Percentiles rank a stretch among this genome's conserved stretches.
phyloP scores from a whole-genome alignment of 768 basidiomycete genomes.

The Boletellus ananas region DNA sequence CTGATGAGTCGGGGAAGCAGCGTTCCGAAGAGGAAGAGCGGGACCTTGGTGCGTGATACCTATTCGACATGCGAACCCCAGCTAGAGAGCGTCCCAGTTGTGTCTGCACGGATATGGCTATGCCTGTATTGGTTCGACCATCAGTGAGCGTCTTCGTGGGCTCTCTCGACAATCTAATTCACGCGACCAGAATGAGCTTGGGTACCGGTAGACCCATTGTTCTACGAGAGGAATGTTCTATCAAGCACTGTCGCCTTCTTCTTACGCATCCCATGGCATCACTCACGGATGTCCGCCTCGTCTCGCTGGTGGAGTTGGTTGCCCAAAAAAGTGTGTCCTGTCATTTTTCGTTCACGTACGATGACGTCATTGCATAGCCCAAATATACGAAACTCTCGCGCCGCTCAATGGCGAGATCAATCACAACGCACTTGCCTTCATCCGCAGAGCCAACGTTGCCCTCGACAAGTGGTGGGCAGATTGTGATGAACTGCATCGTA shows the following conservation, averaged over 20 bases:
- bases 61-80: not conserved
- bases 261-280: constrained; percentile 84
- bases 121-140: constrained; percentile 97
- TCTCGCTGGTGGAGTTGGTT: constrained; percentile 87
- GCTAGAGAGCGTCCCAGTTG: constrained; percentile 47
- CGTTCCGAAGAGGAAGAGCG: constrained; percentile 80
- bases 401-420: constrained; percentile 85
- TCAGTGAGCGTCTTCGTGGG: constrained; percentile 53
- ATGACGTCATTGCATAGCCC: constrained; percentile 48
- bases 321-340: constrained; percentile 75
- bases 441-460: constrained; percentile 80
- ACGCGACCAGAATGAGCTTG: constrained; percentile 68
- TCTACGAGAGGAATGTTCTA: constrained; percentile 83
- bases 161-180: constrained; percentile 8
- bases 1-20: constrained; percentile 62
- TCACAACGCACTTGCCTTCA: constrained; percentile 79
- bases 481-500: constrained; percentile 81
- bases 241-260: constrained; percentile 78
- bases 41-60: constrained; percentile 59
- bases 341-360: not conserved
- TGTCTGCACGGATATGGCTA: constrained; percentile 91
- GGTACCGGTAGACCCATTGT: constrained; percentile 90
- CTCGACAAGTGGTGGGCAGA: constrained; percentile 91
- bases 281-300: constrained; percentile 82
- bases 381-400: constrained; percentile 88